A percentile compares a stretch with the other conserved stretches of the same genome.
phyloP scores from a whole-genome alignment of 2,329 filamentous ascomycete genomes.

The Clonostachys sp. region DNA sequence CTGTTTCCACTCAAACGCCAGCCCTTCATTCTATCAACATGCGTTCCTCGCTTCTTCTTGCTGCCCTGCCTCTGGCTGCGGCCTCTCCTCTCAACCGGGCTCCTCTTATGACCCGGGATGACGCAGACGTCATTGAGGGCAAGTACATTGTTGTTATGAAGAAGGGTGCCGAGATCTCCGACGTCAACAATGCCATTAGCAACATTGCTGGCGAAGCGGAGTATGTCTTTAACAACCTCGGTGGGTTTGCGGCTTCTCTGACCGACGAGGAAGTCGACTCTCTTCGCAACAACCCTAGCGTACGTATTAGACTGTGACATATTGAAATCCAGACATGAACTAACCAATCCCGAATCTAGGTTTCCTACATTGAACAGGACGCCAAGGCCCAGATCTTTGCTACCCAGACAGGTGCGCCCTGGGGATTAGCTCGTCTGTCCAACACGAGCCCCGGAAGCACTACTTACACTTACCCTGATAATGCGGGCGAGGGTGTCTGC shows the following conservation, averaged over 20 bases:
- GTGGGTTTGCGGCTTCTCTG: constrained; percentile 10
- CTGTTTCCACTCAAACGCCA: too few species aligned
- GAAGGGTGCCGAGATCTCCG: constrained; percentile 19
- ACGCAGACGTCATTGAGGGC: constrained; percentile 7
- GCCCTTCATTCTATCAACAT: constrained; percentile 12
- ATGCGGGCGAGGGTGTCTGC: constrained; percentile 24
- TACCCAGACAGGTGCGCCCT: constrained; percentile 25
- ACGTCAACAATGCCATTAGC: constrained; percentile 26
- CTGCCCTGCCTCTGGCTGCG: constrained; percentile 20
- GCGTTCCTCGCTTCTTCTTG: constrained; percentile 22
- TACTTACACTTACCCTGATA: constrained; percentile 22
- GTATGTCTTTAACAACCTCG: constrained; percentile 25
- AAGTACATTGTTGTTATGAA: constrained; percentile 5
- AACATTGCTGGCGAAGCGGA: constrained; percentile 8
- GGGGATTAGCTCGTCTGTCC: constrained; percentile 25
- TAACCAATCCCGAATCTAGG: constrained; percentile 2
- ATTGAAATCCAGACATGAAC: too few species aligned
- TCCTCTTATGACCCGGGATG: neutral
- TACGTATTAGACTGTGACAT: neutral
- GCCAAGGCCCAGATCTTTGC: constrained; percentile 22
- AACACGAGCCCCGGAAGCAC: constrained; percentile 11
- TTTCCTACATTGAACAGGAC: constrained; percentile 27
- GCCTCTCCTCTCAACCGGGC: constrained; percentile 12
- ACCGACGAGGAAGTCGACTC: constrained; percentile 8
- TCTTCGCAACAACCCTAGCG: constrained; percentile 8